Percentiles rank a stretch among this genome's conserved stretches.
Conservation (phyloP, 2,329 filamentous ascomycete species). For the Trichoderma breve region DNA sequence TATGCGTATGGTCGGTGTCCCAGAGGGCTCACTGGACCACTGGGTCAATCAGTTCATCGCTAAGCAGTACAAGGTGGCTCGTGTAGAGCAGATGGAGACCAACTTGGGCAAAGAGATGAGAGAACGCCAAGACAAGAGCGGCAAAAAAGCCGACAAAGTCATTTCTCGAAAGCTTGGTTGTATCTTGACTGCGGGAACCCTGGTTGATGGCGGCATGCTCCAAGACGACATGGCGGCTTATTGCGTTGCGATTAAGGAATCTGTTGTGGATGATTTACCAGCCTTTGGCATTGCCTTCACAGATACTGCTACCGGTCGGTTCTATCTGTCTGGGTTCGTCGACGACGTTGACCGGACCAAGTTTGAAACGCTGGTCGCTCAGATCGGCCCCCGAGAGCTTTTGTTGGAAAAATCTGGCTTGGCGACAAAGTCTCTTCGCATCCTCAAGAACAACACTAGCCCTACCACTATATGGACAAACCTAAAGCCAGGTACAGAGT, state of each 20-base stretch:
- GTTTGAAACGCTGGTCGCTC: conserved; percentile 94
- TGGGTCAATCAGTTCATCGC: conserved; percentile 99
- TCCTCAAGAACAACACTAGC: conserved; percentile 91
- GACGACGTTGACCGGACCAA: conserved; percentile 93
- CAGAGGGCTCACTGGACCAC: conserved; percentile 89
- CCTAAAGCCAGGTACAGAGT: conserved; percentile 81
- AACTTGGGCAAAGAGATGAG: conserved; percentile 97
- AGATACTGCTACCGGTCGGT: conserved; percentile 93
- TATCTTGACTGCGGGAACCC: conserved; percentile 85
- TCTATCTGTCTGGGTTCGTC: conserved; percentile 86
- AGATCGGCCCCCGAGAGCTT: conserved; percentile 84
- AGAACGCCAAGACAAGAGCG: conserved; percentile 68
- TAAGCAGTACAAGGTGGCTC: conserved; percentile 94
- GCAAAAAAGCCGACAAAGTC: conserved; percentile 84
- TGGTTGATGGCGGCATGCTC: conserved; percentile 94
- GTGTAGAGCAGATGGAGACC: conserved; percentile 95
- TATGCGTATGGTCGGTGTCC: conserved; percentile 99
- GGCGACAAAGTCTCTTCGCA: conserved; percentile 84
- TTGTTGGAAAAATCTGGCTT: conserved; percentile 83
- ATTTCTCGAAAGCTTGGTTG: conserved; percentile 88
- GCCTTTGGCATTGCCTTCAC: conserved; percentile 91
- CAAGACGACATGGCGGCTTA: conserved; percentile 97
- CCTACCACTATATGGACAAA: conserved; percentile 96
- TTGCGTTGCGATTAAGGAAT: conserved; percentile 91
- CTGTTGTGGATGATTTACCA: conserved; percentile 68